phyloP scores from a whole-genome alignment of 2,329 filamentous ascomycete genomes.

The Microcera coccophila region DNA sequence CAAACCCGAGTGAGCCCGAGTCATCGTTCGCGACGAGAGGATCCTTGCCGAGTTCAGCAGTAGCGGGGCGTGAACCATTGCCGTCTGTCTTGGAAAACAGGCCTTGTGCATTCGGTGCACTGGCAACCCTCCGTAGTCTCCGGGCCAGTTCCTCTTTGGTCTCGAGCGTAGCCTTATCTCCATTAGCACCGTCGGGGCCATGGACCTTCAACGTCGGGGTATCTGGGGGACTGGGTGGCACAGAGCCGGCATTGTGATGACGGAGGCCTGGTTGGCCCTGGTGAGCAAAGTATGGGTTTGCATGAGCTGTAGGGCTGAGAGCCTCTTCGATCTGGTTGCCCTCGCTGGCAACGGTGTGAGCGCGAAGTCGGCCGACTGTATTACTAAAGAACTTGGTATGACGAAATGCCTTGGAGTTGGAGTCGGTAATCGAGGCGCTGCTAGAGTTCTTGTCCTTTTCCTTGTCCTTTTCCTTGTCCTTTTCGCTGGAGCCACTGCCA shows the following conservation, averaged over 20 bases:
- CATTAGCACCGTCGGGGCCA: constrained; percentile 60
- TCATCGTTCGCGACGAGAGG: constrained; percentile 56
- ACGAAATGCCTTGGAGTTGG: constrained; percentile 60
- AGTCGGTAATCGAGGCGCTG: constrained; percentile 15
- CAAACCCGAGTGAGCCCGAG: constrained; percentile 37
- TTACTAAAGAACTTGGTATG: constrained; percentile 86
- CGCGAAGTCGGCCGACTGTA: constrained; percentile 80
- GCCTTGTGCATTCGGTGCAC: constrained; percentile 93
- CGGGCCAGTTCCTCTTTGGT: constrained; percentile 92
- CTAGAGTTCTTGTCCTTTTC: constrained; percentile 13
- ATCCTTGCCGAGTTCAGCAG: constrained; percentile 82
- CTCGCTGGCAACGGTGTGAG: constrained; percentile 87
- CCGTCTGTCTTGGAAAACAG: constrained; percentile 62
- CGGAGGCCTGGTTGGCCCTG: constrained; percentile 90
- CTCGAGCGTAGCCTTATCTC: constrained; percentile 66
- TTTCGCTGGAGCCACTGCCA: constrained; percentile 36
- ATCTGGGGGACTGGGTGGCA: constrained; percentile 88
- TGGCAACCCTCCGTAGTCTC: constrained; percentile 89
- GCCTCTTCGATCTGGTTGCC: constrained; percentile 85
- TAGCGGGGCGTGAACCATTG: constrained; percentile 68
- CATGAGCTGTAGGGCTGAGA: constrained; percentile 86
- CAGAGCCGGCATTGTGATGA: constrained; percentile 91
- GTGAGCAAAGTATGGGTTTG: constrained; percentile 96
- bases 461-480: constrained; percentile 31
- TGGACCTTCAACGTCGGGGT: constrained; percentile 76